These are phyloP conservation scores for Fusarium sp. DNA, from an alignment of 2,329 filamentous ascomycete species.

Conservation along the genomic window DNA sequence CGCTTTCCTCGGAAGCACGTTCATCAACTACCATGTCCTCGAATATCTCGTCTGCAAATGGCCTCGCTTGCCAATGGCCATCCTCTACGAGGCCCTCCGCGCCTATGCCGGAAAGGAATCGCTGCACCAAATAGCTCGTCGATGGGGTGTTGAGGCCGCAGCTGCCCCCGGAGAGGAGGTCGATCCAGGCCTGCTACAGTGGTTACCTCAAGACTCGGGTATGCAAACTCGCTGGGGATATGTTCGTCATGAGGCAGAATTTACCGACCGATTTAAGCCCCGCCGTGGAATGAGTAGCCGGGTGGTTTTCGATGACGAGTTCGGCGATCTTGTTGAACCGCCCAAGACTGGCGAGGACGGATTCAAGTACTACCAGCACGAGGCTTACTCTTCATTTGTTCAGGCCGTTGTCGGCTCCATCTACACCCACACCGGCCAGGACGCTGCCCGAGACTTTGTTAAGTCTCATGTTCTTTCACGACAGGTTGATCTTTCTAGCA, in stretches of 20 bases:
- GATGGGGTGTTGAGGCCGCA: conserved; percentile 94
- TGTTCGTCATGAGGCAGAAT: conserved; percentile 61
- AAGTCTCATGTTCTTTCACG: conserved; percentile 84
- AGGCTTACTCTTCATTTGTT: conserved; percentile 80
- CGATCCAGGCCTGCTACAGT: conserved; percentile 90
- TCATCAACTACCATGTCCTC: conserved; percentile 88
- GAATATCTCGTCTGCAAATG: conserved; percentile 91
- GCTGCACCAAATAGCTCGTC: conserved; percentile 76
- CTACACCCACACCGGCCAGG: conserved; percentile 84
- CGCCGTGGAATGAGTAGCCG: conserved; percentile 79
- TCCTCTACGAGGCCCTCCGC: conserved; percentile 86
- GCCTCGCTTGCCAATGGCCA: conserved; percentile 88
- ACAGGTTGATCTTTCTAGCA: conserved; percentile 76
- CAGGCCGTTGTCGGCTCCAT: conserved; percentile 85
- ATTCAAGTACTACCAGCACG: conserved; percentile 77
- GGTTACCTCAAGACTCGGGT: conserved; percentile 63
- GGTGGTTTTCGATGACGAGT: conserved; percentile 85
- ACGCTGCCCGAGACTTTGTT: conserved; percentile 84
- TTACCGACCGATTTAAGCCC: conserved; percentile 57
- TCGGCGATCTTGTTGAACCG: conserved; percentile 70
- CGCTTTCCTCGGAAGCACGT: conserved; percentile 80
- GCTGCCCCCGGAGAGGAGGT: conserved; percentile 90
- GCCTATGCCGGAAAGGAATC: conserved; percentile 83
- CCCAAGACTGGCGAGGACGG: conserved; percentile 45
- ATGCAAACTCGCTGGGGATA: conserved; percentile 63